phyloP scores from a whole-genome alignment of 2,329 filamentous ascomycete genomes.

The Diaporthe amygdali region DNA sequence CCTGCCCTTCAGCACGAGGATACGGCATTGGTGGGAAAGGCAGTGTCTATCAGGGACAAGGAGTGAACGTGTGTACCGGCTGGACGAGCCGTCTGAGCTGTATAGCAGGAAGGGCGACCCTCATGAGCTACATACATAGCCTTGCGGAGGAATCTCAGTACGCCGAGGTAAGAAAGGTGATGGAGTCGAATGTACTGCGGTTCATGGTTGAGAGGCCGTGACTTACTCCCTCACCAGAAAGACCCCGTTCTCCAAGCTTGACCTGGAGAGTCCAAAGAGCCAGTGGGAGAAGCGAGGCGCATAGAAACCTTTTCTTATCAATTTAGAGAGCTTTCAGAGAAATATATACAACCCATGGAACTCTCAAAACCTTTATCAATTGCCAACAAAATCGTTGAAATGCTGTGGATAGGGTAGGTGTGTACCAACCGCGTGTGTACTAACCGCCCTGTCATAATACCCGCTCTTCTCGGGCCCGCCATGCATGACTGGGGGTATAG shows the following conservation, averaged over 20 bases:
- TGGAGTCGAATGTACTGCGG: neutral
- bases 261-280: neutral
- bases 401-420: neutral
- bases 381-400: neutral
- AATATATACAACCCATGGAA: neutral
- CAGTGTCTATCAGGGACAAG: slow-evolving; percentile 40
- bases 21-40: slow-evolving; percentile 45
- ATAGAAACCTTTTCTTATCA: no score
- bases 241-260: neutral
- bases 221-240: neutral
- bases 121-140: slow-evolving; percentile 42
- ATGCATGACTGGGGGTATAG: neutral
- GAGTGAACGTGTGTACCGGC: slow-evolving; percentile 48
- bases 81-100: slow-evolving; percentile 49
- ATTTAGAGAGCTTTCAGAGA: neutral
- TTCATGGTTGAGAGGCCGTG: neutral
- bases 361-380: neutral
- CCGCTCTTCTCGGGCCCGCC: neutral
- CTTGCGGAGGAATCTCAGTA: slow-evolving; percentile 32
- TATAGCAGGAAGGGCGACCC: slow-evolving; percentile 43
- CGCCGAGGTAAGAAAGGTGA: slow-evolving; percentile 17
- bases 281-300: slow-evolving; percentile 20
- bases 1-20: slow-evolving; percentile 48
- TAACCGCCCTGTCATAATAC: neutral
- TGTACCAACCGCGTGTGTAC: neutral